phyloP scores from a whole-genome alignment of 176 grass and related monocot species.

The barley (Hordeum vulgare) region MorexV3_pseudomolecules_assembly NC_058519.1:99753417-99753916 shows the following conservation, averaged over 20 bases:
- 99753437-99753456: not conserved
- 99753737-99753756: not conserved
- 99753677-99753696: not conserved
- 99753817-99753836: too few species aligned
- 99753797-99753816: too few species aligned
- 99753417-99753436: not conserved
- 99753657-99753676: not conserved
- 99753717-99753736: not conserved
- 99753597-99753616: not conserved
- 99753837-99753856: too few species aligned
- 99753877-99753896: too few species aligned
- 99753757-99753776: not conserved
- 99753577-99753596: constrained; percentile 29
- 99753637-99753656: not conserved
- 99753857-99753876: too few species aligned
- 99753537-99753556: not conserved
- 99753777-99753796: too few species aligned
- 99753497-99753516: not conserved
- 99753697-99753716: not conserved
- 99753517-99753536: not conserved
- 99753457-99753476: not conserved
- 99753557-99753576: not conserved
- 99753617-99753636: not conserved
- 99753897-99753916: too few species aligned
- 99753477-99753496: not conserved